Base-by-base conservation (phyloP, 164 flowering plant species). In the Nymphaea colorata region DNA sequence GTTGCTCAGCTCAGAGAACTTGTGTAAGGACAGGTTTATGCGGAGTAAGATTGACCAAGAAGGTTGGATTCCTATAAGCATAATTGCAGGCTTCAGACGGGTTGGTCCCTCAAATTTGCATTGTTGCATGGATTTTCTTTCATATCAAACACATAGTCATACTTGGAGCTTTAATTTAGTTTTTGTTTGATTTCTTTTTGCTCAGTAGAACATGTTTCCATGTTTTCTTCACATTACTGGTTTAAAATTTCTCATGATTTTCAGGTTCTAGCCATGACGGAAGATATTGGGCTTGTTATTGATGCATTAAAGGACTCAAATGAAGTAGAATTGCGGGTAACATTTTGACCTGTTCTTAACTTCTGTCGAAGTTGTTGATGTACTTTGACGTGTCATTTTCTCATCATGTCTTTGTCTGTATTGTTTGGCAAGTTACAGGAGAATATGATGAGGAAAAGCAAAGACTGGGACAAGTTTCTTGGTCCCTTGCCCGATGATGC, bases 51-150 rank as follows among this genome's bases (percentile, higher is more conserved):
- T 94, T 97, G 95, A 94, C 75, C 82, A 76, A 44, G 80, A 91
- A 72, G 98, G 98, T 67, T 94, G 97, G 97, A 97, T 91, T 75
- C 75, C 89, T 4, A 78, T 91, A 73, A 75, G 85, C 16, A 74
- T 41, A 5, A 81, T 94, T 77, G 94, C 97, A 42, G 87, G 82
- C 61, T 94, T 94, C 65, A 94, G 86, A 66, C 82, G 95, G 86
- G 97, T 94, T 83, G 62, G 77, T 67, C 72, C 42, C 57, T 51
- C 57, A 51, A 3, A 8, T 8, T 10, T 5, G 8, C 3, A 5
- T 51, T 51, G 10, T 10, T 51, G 8, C 14, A 51, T 51, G 57
- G 36, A 25, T 25, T 25, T 25, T 25, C 36, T 25, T 25, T 25
- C 36, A 25, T 25, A 25, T 25, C 36, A 25, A 25, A 25, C 36